A percentile compares a stretch with the other conserved stretches of the same genome.
Evolutionary conservation across 2,329 filamentous ascomycete species (phyloP).

Genomic region (Trichoderma breve): DNA sequence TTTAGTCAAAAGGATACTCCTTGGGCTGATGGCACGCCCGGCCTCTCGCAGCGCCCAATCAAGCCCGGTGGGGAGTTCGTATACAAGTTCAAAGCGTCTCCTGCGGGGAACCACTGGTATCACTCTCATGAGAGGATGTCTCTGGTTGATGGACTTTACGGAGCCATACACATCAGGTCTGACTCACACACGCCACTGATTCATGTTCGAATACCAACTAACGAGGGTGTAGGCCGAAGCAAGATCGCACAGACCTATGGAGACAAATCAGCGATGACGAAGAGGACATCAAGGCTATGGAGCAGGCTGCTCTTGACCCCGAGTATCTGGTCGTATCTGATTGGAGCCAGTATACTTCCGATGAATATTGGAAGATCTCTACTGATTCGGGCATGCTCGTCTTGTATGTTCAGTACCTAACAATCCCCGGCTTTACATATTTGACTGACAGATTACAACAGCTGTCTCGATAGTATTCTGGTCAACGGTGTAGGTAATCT

Average conservation of each 20-base stretch:
- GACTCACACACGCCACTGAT: conserved; percentile 35
- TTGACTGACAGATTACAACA: conserved; percentile 23
- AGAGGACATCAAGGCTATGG: conserved; percentile 42
- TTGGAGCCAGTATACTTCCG: conserved; percentile 53
- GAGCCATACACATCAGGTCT: conserved; percentile 52
- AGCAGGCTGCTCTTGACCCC: conserved; percentile 46
- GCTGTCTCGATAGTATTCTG: conserved; percentile 61
- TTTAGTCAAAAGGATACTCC: conserved; percentile 40
- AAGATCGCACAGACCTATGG: background rate
- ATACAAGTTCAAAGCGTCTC: conserved; percentile 55
- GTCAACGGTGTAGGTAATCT: conserved; percentile 61
- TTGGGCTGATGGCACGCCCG: conserved; percentile 61
- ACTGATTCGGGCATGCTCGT: conserved; percentile 45
- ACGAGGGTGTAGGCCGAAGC: background rate
- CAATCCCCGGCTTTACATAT: no score
- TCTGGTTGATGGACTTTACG: conserved; percentile 60
- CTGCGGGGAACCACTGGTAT: conserved; percentile 61
- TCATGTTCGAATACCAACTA: conserved; percentile 27
- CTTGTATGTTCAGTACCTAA: background rate
- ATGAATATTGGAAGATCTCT: conserved; percentile 45
- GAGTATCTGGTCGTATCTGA: conserved; percentile 55
- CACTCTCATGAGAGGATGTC: conserved; percentile 57
- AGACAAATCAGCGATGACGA: conserved; percentile 39
- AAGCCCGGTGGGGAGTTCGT: conserved; percentile 47
- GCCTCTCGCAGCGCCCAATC: conserved; percentile 54